Base-by-base conservation (phyloP, 805 yeast species). In the Deakozyma indianensis region DNA sequence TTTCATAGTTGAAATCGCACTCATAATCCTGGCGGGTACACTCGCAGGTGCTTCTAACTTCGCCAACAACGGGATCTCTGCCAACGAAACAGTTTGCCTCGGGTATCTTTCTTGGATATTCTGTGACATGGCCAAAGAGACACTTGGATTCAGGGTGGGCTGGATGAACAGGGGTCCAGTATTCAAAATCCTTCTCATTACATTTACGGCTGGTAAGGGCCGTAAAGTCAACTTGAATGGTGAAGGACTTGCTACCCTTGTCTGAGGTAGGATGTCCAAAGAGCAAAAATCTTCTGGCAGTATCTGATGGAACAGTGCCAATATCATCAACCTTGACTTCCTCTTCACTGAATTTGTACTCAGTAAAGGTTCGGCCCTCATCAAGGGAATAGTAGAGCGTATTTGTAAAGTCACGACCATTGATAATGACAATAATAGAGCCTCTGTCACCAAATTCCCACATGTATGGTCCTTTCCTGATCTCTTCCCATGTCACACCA, bases 401-500 rank as follows among this genome's bases (percentile, higher is more conserved):
- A 48, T 84, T 69, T 0, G 95, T 80, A 4, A 68, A 64, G 24
- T 73, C 78, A 3, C 62, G 66, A 3, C 73, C 75, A 35, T 77
- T 70, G 1, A 82, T 90, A 43, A 88, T 60, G 1, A 85, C 85
- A 43, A 92, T 63, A 28, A 92, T 73, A 0, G 95, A 79, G 16
- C 98, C 98, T 51, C 85, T 83, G 61, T 92, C 98, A 50, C 97
- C 97, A 61, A 70, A 92, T 62, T 88, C 97, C 97, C 97, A 92
- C 75, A 82, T 81, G 53, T 75, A 74, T 1, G 77, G 71, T 3
- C 94, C 92, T 48, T 80, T 76, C 48, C 64, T 70, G 23, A 90
- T 67, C 61, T 85, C 94, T 44, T 62, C 74, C 97, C 97, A 92
- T 2, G 87, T 73, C 15, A 77, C 65, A 47, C 98, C 98, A 1